These are phyloP conservation scores for Trichoderma gamsii DNA, from an alignment of 495 filamentous ascomycete genomes.

Conservation along the genomic window DNA sequence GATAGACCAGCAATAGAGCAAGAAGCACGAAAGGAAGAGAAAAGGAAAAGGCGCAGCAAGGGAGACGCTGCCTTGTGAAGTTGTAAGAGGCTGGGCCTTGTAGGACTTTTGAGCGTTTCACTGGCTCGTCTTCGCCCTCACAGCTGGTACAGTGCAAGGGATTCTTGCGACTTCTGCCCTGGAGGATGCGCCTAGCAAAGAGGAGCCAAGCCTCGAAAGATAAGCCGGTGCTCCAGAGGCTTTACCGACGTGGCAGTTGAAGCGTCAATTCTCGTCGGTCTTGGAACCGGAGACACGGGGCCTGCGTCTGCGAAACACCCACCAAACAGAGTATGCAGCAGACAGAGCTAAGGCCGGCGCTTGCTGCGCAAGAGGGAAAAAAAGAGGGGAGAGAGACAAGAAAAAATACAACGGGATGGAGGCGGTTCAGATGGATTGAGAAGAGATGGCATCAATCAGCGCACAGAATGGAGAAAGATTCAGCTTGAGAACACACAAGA, in stretches of 20 bases:
- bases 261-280: background rate
- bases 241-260: background rate
- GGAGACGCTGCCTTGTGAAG: slow-evolving; percentile 11
- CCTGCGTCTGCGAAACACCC: slow-evolving; percentile 5
- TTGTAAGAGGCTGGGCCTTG: background rate
- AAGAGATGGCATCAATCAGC: background rate
- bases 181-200: background rate
- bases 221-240: slow-evolving; percentile 1
- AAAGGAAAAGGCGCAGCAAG: slow-evolving; percentile 8
- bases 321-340: slow-evolving; percentile 1
- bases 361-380: background rate
- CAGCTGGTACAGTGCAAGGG: background rate
- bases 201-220: background rate
- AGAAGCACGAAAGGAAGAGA: background rate
- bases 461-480: background rate
- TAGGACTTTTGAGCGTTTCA: background rate
- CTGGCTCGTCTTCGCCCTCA: background rate
- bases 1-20: background rate
- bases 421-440: background rate
- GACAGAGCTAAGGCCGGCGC: slow-evolving; percentile 10
- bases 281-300: slow-evolving; percentile 4
- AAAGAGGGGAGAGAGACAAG: slow-evolving; percentile 10
- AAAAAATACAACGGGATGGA: background rate
- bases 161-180: background rate
- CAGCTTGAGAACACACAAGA: background rate